Percentiles rank a stretch among this genome's conserved stretches.
These are phyloP conservation scores for Wallacemonas collosoma DNA, from an alignment of 208 protist genomes.

Conservation along the genomic window DNA sequence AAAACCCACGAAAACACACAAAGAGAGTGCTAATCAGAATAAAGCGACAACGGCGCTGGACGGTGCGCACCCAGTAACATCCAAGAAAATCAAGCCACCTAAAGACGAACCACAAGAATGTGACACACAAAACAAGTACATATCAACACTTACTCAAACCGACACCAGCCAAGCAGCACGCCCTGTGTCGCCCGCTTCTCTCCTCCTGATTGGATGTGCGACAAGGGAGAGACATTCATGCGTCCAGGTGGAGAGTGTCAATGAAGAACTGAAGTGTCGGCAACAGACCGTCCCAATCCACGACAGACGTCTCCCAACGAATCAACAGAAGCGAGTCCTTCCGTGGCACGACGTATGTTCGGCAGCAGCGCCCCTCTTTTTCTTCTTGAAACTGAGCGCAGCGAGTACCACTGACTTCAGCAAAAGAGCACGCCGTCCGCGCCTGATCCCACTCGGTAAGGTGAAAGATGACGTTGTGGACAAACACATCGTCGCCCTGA, in stretches of 20 bases:
- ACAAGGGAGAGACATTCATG: not conserved
- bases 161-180: too few relatives aligned
- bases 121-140: not conserved
- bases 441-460: constrained; percentile 51
- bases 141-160: not conserved
- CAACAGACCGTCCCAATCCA: constrained; percentile 40
- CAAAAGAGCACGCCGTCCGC: constrained; percentile 29
- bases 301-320: constrained; percentile 50
- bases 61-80: too few relatives aligned
- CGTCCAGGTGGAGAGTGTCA: constrained; percentile 67
- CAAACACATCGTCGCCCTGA: constrained; percentile 51
- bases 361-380: constrained; percentile 45
- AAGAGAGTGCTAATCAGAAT: too few relatives aligned
- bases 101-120: too few relatives aligned
- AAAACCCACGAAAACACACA: too few relatives aligned
- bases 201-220: too few relatives aligned
- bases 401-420: constrained; percentile 42
- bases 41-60: too few relatives aligned
- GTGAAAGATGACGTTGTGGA: constrained; percentile 65
- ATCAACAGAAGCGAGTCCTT: constrained; percentile 42
- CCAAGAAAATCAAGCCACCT: too few relatives aligned
- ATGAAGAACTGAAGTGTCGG: constrained; percentile 53
- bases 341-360: constrained; percentile 55
- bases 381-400: constrained; percentile 56
- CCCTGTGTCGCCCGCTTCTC: too few relatives aligned